Evolutionary conservation across 768 basidiomycete genomes (phyloP).

Genomic region (Tricholoma sp.): DNA sequence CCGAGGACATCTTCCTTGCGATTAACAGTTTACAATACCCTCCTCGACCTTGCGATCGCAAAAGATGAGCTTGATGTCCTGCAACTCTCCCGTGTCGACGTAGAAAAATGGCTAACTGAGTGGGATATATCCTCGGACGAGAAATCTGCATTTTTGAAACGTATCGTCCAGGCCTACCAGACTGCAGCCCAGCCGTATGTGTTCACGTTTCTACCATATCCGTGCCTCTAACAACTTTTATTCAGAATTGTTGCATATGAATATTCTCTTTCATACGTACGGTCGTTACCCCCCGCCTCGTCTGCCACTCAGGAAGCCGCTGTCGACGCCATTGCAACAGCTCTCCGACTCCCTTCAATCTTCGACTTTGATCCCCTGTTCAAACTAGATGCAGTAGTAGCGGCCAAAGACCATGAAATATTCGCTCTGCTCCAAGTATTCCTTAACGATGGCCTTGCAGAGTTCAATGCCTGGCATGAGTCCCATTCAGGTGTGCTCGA

Average conservation of each 20-base stretch:
- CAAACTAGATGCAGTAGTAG: slow-evolving; percentile 67
- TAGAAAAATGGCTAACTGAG: slow-evolving; percentile 76
- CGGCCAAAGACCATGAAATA: slow-evolving; percentile 62
- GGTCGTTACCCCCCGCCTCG: slow-evolving; percentile 52
- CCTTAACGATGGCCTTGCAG: slow-evolving; percentile 55
- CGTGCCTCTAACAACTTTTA: slow-evolving; percentile 1
- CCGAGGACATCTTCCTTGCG: slow-evolving; percentile 65
- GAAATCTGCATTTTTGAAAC: slow-evolving; percentile 62
- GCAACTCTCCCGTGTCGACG: slow-evolving; percentile 49
- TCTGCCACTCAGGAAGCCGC: slow-evolving; percentile 49
- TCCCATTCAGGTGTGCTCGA: slow-evolving; percentile 44
- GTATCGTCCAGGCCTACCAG: slow-evolving; percentile 54
- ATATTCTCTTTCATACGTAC: slow-evolving; percentile 58
- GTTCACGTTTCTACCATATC: neutral
- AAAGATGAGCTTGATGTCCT: slow-evolving; percentile 63
- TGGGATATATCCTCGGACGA: slow-evolving; percentile 64
- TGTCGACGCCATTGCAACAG: slow-evolving; percentile 54
- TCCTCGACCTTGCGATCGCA: slow-evolving; percentile 53
- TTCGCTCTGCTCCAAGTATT: slow-evolving; percentile 76
- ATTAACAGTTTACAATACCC: slow-evolving; percentile 52
- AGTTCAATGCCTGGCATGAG: slow-evolving; percentile 58
- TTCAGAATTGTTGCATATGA: slow-evolving; percentile 57
- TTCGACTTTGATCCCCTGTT: slow-evolving; percentile 83
- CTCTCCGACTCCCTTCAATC: slow-evolving; percentile 58
- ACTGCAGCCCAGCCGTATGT: slow-evolving; percentile 58